Conservation (phyloP, 495 filamentous ascomycete genomes). For the Staphylotrichum longicolle region DNA sequence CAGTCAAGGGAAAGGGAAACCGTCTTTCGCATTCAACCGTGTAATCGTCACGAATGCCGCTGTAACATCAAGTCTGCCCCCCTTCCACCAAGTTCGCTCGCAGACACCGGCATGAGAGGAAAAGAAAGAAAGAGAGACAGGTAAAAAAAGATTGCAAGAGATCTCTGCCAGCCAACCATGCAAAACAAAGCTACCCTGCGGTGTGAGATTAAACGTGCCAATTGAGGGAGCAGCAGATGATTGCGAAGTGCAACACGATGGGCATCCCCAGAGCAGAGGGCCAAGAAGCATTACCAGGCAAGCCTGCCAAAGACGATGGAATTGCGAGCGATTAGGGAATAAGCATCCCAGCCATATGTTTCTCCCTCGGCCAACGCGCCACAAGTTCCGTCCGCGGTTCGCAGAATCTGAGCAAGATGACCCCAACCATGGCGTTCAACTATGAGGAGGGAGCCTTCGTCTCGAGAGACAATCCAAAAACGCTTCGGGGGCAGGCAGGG, state of each 20-base stretch:
- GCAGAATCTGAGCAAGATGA: background rate
- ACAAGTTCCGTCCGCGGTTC: too few relatives aligned
- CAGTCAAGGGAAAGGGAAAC: conserved; percentile 11
- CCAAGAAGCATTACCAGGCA: too few relatives aligned
- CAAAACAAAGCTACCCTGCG: conserved; percentile 19
- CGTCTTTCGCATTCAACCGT: conserved; percentile 32
- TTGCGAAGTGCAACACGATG: background rate
- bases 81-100: conserved; percentile 8
- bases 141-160: conserved; percentile 23
- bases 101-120: conserved; percentile 29
- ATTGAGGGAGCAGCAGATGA: background rate
- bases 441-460: conserved; percentile 7
- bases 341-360: background rate
- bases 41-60: conserved; percentile 26
- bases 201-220: background rate
- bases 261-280: too few relatives aligned
- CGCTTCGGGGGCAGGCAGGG: background rate
- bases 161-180: conserved; percentile 15
- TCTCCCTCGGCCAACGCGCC: background rate
- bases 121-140: conserved; percentile 14
- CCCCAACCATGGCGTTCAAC: conserved; percentile 1
- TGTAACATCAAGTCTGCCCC: conserved; percentile 6
- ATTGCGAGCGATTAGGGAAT: conserved; percentile 3
- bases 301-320: background rate
- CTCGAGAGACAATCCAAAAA: conserved; percentile 14